These are phyloP conservation scores for Hypoxylon trugodes DNA, from an alignment of 495 filamentous ascomycete genomes.

Conservation along the genomic window DNA sequence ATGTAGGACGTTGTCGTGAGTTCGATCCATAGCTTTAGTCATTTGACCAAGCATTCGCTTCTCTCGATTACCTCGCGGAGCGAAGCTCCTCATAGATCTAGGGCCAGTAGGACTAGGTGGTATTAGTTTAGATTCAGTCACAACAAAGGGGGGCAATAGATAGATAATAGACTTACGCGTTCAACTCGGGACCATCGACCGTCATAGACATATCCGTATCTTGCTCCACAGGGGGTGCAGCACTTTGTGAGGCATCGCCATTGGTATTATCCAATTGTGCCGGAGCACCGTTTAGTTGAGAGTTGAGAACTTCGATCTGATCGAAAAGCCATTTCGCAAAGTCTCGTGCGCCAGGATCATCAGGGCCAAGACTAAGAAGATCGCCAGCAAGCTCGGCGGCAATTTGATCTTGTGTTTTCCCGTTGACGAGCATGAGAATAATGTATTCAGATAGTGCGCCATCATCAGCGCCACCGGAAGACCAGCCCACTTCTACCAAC, in stretches of 20 bases:
- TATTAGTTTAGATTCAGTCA: conserved; percentile 39
- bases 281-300: conserved; percentile 63
- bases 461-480: conserved; percentile 78
- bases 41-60: conserved; percentile 89
- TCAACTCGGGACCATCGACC: conserved; percentile 59
- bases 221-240: conserved; percentile 43
- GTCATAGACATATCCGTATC: conserved; percentile 76
- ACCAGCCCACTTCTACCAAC: conserved; percentile 94
- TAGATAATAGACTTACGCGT: conserved; percentile 66
- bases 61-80: conserved; percentile 61
- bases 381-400: conserved; percentile 89
- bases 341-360: conserved; percentile 80
- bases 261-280: conserved; percentile 26
- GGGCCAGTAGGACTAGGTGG: conserved; percentile 84
- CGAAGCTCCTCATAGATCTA: conserved; percentile 88
- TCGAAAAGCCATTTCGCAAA: conserved; percentile 94
- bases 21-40: conserved; percentile 84
- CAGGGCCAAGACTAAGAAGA: conserved; percentile 80
- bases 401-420: conserved; percentile 89
- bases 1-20: conserved; percentile 76
- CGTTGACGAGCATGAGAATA: conserved; percentile 93
- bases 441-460: conserved; percentile 93
- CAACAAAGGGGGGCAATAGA: conserved; percentile 1
- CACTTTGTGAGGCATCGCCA: conserved; percentile 32
- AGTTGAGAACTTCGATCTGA: conserved; percentile 73